Conservation (phyloP, 169 alveolate species). For the Plasmodium yoelii region DNA sequence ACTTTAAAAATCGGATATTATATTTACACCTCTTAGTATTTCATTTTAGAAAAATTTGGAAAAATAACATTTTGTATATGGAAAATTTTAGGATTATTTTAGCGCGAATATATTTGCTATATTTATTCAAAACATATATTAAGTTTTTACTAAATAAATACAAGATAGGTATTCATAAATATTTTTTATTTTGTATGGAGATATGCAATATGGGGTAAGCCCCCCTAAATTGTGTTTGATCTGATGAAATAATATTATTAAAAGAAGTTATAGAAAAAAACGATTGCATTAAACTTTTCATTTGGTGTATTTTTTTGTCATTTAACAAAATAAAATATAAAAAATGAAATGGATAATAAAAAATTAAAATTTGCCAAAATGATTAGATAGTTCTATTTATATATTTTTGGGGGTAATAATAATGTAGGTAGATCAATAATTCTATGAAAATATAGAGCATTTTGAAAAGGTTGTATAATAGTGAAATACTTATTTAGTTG, state of each 20-base stretch:
- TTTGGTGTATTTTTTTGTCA: conserved; percentile 39
- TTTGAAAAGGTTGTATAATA: conserved; percentile 11
- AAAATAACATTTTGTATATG: too few species aligned
- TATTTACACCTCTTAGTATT: too few species aligned
- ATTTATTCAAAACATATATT: too few species aligned
- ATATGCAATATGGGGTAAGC: conserved; percentile 45
- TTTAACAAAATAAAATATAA: conserved; percentile 17
- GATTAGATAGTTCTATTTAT: conserved; percentile 54
- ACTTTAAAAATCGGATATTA: too few species aligned
- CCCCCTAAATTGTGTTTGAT: conserved; percentile 29
- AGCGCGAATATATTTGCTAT: too few species aligned
- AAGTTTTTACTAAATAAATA: too few species aligned
- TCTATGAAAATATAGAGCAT: conserved; percentile 13
- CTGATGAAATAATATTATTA: conserved; percentile 31
- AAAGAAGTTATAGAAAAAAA: conserved; percentile 32
- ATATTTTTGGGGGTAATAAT: conserved; percentile 47
- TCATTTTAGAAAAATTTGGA: too few species aligned
- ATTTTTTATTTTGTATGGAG: conserved; percentile 40
- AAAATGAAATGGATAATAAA: conserved; percentile 7
- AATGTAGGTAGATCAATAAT: conserved; percentile 30
- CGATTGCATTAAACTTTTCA: conserved; percentile 40
- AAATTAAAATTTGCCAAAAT: conserved; percentile 7
- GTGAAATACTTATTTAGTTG: conserved; percentile 37
- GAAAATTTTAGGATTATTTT: too few species aligned
- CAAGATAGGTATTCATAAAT: too few species aligned